These are phyloP conservation scores for Globisporangium alternatum DNA, from an alignment of 352 stramenopile species.

Conservation along the genomic window DNA sequence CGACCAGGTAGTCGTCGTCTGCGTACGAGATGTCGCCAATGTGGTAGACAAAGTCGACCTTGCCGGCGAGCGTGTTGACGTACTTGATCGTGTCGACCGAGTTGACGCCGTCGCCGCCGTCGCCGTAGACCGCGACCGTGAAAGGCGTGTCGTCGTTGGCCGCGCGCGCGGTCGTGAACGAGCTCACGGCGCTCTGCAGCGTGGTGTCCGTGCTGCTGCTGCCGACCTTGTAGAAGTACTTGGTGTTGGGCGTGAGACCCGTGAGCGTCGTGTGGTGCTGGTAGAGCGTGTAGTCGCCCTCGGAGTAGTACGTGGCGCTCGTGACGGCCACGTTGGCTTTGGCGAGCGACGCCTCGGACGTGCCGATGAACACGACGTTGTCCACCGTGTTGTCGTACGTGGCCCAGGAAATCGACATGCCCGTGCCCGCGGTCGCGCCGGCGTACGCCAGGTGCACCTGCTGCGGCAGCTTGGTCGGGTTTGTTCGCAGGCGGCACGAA, in stretches of 20 bases:
- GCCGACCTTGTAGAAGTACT: conserved; percentile 49
- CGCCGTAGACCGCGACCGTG: conserved; percentile 58
- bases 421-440: neutral
- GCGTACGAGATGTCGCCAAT: conserved; percentile 67
- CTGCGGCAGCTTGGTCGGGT: too few relatives aligned
- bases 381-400: too few relatives aligned
- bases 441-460: too few relatives aligned
- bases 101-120: conserved; percentile 42
- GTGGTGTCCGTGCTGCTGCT: conserved; percentile 16
- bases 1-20: conserved; percentile 24
- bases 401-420: too few relatives aligned
- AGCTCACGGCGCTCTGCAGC: conserved; percentile 23
- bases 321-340: too few relatives aligned
- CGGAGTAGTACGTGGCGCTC: too few relatives aligned
- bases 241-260: conserved; percentile 27
- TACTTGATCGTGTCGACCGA: conserved; percentile 29
- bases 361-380: too few relatives aligned
- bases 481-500: neutral
- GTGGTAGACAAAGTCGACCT: conserved; percentile 66
- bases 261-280: conserved; percentile 32
- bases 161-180: conserved; percentile 21
- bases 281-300: too few relatives aligned
- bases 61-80: conserved; percentile 14
- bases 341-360: too few relatives aligned
- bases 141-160: conserved; percentile 28